Evolutionary conservation across 176 grass and related monocot genomes (phyloP).

Genomic region (Musa troglodytarum): DNA sequence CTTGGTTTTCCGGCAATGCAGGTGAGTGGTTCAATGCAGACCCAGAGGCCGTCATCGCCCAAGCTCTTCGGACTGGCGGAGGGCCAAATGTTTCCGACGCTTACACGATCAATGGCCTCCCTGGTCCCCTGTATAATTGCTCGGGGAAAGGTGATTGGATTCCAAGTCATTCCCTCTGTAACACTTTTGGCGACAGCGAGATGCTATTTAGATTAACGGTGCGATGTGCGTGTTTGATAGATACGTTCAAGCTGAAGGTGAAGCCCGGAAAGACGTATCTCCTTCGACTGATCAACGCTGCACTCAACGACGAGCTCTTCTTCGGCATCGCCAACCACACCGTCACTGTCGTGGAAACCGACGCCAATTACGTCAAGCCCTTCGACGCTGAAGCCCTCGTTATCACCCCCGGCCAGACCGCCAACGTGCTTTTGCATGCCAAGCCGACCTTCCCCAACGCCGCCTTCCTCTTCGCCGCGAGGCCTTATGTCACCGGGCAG

Average conservation of each 20-base stretch:
- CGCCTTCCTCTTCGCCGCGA: conserved; percentile 50
- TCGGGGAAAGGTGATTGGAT: neutral
- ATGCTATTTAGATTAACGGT: neutral
- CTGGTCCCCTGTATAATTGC: conserved; percentile 8
- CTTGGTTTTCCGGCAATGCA: neutral
- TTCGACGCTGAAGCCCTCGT: neutral
- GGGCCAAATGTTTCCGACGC: conserved; percentile 18
- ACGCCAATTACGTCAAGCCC: conserved; percentile 2
- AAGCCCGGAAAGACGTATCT: conserved; percentile 16
- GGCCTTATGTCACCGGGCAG: conserved; percentile 40
- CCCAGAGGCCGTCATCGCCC: neutral
- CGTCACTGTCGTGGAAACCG: conserved; percentile 15
- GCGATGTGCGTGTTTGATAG: neutral
- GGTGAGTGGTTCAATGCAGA: conserved; percentile 19
- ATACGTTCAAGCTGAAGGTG: conserved; percentile 12
- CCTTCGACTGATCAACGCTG: conserved; percentile 13
- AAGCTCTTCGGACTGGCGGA: conserved; percentile 3
- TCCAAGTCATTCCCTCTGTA: neutral
- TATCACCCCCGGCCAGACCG: conserved; percentile 4
- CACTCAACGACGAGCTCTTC: conserved; percentile 18
- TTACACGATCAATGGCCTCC: conserved; percentile 14
- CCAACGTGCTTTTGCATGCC: conserved; percentile 18
- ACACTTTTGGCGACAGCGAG: neutral
- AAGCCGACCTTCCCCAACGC: conserved; percentile 15
- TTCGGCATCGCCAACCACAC: conserved; percentile 16